Conservation (phyloP, 2,329 filamentous ascomycete species). For the Stagonosporopsis tanaceti region DNA sequence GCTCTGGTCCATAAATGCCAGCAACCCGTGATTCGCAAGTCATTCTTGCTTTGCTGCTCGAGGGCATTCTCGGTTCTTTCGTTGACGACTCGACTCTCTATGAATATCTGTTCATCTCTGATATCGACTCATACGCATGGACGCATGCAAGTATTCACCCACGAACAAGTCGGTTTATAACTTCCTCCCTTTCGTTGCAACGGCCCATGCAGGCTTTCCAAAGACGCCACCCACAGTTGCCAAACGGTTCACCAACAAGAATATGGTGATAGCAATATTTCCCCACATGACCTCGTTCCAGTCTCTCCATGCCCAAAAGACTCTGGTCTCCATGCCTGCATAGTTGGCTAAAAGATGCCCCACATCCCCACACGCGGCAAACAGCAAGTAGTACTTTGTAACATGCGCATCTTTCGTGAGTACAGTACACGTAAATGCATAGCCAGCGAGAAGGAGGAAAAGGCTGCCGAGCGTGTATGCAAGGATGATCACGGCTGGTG, state of each 20-base stretch:
- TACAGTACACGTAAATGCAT: constrained; percentile 35
- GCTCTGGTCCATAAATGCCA: no score
- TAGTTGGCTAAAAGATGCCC: constrained; percentile 39
- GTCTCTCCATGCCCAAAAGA: constrained; percentile 33
- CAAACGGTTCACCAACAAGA: constrained; percentile 34
- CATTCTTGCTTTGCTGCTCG: no score
- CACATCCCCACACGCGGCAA: constrained; percentile 31
- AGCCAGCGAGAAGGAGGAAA: constrained; percentile 30
- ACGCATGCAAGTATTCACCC: no score
- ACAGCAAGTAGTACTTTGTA: constrained; percentile 33
- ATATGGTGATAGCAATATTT: constrained; percentile 35
- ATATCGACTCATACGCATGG: no score
- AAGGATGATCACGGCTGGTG: constrained; percentile 25
- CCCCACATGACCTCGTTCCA: constrained; percentile 41
- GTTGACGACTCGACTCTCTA: no score
- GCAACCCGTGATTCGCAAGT: no score
- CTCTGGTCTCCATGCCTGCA: constrained; percentile 27
- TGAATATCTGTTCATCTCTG: no score
- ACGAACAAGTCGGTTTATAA: not conserved
- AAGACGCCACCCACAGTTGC: constrained; percentile 34
- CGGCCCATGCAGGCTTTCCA: constrained; percentile 26
- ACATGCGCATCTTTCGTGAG: constrained; percentile 36
- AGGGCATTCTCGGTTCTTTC: no score
- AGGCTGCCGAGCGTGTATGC: constrained; percentile 35
- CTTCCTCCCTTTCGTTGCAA: not conserved